Percentiles rank a stretch among this genome's conserved stretches.
Evolutionary conservation across 108 stramenopile species (phyloP).

Genomic region (Epithemia pelagica): DNA sequence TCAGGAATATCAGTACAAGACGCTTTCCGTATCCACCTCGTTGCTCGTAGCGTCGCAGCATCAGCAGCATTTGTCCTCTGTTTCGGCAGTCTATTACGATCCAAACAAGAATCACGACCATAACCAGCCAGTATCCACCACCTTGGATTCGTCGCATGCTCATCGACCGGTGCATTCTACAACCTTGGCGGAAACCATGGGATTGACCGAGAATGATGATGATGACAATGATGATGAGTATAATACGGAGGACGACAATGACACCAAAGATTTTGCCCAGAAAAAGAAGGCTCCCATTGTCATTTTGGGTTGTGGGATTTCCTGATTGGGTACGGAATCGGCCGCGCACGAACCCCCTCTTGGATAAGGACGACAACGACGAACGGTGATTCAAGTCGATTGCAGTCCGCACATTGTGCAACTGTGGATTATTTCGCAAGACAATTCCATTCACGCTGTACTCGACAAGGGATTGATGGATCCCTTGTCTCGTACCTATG

Average conservation of each 20-base stretch:
- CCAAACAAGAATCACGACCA: no score
- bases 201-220: background rate
- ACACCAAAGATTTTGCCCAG: background rate
- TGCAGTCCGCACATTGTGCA: conserved; percentile 37
- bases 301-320: conserved; percentile 75
- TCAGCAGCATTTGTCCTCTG: no score
- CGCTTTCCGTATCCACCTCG: background rate
- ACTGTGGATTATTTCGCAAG: conserved; percentile 43
- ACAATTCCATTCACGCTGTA: conserved; percentile 53
- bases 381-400: conserved; percentile 63
- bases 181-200: background rate
- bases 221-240: no score
- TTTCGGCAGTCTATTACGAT: no score
- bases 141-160: background rate
- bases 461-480: conserved; percentile 82
- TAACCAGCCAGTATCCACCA: background rate
- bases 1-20: background rate
- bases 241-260: no score
- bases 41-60: no score
- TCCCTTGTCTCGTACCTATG: conserved; percentile 56
- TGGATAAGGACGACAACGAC: conserved; percentile 13
- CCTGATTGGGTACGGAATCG: conserved; percentile 68
- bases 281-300: conserved; percentile 44
- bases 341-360: no score
- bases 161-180: background rate